These are phyloP conservation scores for Teunomyces tritomae DNA, from an alignment of 805 yeast species.

Conservation along the genomic window DNA sequence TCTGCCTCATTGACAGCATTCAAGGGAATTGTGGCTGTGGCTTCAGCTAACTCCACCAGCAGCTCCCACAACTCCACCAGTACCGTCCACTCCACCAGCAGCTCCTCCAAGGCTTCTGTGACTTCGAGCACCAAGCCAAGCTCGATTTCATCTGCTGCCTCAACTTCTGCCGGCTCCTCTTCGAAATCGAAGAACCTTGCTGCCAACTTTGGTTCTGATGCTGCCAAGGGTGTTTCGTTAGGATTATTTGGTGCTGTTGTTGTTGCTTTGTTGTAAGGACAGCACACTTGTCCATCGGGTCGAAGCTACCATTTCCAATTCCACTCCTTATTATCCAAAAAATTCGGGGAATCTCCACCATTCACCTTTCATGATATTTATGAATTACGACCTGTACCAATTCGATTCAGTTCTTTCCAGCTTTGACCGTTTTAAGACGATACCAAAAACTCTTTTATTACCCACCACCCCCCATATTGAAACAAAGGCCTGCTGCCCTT, in stretches of 20 bases:
- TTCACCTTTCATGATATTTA: background rate
- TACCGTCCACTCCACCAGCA: slow-evolving; percentile 3
- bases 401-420: background rate
- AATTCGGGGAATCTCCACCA: background rate
- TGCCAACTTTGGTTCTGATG: slow-evolving; percentile 29
- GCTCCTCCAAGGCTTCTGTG: slow-evolving; percentile 5
- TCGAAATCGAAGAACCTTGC: slow-evolving; percentile 24
- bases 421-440: background rate
- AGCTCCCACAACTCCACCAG: slow-evolving; percentile 7
- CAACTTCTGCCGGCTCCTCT: slow-evolving; percentile 27
- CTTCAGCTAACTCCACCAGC: slow-evolving; percentile 35
- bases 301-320: background rate
- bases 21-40: slow-evolving; percentile 39
- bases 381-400: background rate
- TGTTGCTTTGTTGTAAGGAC: slow-evolving; percentile 32
- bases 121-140: slow-evolving; percentile 13
- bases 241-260: slow-evolving; percentile 29
- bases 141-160: slow-evolving; percentile 13
- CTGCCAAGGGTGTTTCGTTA: slow-evolving; percentile 16
- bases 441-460: too few relatives aligned
- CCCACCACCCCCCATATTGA: too few relatives aligned
- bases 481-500: too few relatives aligned
- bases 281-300: background rate
- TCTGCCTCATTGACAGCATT: slow-evolving; percentile 19
- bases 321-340: background rate